These are phyloP conservation scores for Aspergillus homomorphus DNA, from an alignment of 495 filamentous ascomycete genomes.

Conservation along the genomic window DNA sequence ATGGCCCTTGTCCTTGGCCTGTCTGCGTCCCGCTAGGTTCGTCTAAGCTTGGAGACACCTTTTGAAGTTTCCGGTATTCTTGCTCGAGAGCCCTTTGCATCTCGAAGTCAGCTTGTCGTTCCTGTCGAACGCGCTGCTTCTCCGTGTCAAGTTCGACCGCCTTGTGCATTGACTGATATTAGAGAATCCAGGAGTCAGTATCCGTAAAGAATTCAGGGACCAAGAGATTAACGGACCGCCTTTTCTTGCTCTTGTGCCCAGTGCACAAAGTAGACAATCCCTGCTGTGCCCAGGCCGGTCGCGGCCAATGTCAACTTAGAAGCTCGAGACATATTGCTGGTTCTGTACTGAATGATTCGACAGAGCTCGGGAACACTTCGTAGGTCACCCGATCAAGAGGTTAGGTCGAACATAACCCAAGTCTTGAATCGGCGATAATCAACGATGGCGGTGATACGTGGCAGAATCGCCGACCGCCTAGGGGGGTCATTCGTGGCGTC, in stretches of 20 bases:
- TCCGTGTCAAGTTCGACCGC: slow-evolving; percentile 95
- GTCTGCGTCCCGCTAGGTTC: slow-evolving; percentile 17
- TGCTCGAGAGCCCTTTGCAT: slow-evolving; percentile 81
- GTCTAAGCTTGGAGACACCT: slow-evolving; percentile 44
- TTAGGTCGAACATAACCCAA: slow-evolving; percentile 9
- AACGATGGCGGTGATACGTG: slow-evolving; percentile 29
- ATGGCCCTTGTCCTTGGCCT: slow-evolving; percentile 24
- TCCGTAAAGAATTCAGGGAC: slow-evolving; percentile 5
- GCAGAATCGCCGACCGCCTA: slow-evolving; percentile 40
- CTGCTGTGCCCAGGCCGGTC: slow-evolving; percentile 71
- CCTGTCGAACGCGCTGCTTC: slow-evolving; percentile 82
- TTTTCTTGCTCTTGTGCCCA: slow-evolving; percentile 82
- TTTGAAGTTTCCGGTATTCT: slow-evolving; percentile 87
- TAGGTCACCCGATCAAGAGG: background rate
- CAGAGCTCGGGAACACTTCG: background rate
- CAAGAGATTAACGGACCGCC: slow-evolving; percentile 53
- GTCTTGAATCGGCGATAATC: slow-evolving; percentile 30
- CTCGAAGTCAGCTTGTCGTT: slow-evolving; percentile 90
- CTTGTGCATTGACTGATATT: slow-evolving; percentile 69
- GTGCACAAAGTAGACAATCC: slow-evolving; percentile 84
- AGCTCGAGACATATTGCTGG: slow-evolving; percentile 73
- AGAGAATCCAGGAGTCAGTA: slow-evolving; percentile 8
- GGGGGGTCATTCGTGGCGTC: slow-evolving; percentile 37
- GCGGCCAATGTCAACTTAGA: slow-evolving; percentile 79
- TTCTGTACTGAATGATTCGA: background rate